Conservation (phyloP, 2,329 filamentous ascomycete species). For the Xylaria sp. region DNA sequence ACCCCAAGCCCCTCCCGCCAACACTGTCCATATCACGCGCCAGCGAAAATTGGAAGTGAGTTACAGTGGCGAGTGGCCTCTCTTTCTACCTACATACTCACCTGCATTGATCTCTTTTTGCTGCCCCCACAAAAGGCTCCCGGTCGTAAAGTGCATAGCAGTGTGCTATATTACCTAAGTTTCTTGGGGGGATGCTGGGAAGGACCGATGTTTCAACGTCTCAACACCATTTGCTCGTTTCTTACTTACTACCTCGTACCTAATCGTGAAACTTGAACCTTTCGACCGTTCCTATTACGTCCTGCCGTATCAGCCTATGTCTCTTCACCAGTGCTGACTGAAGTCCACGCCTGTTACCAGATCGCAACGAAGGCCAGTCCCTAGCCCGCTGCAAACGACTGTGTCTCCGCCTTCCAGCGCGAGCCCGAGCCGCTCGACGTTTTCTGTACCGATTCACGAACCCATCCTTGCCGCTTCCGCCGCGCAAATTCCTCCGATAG, state of each 20-base stretch:
- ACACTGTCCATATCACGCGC: constrained; percentile 28
- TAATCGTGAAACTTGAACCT: background rate
- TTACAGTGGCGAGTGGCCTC: constrained; percentile 1
- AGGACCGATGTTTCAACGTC: constrained; percentile 6
- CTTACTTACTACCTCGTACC: background rate
- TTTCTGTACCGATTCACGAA: constrained; percentile 36
- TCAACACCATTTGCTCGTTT: constrained; percentile 2
- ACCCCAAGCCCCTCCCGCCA: constrained; percentile 30
- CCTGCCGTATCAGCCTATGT: background rate
- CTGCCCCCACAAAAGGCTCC: background rate
- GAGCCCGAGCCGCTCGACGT: constrained; percentile 44
- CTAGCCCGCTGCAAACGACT: constrained; percentile 54
- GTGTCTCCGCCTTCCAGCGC: constrained; percentile 48
- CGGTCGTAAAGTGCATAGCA: constrained; percentile 7
- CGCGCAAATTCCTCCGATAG: constrained; percentile 12
- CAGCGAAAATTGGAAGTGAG: constrained; percentile 18
- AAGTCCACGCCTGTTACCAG: constrained; percentile 41
- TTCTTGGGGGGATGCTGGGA: constrained; percentile 20
- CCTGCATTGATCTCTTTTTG: background rate
- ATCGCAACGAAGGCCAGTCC: constrained; percentile 50
- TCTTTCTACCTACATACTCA: constrained; percentile 2
- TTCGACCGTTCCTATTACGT: background rate
- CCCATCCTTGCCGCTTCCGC: constrained; percentile 33
- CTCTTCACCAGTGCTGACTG: constrained; percentile 35
- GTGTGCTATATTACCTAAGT: background rate